Evolutionary conservation across 169 alveolate genomes (phyloP), one percentile per base, ranked within the genome.

Genomic region (Babesia microti): DNA sequence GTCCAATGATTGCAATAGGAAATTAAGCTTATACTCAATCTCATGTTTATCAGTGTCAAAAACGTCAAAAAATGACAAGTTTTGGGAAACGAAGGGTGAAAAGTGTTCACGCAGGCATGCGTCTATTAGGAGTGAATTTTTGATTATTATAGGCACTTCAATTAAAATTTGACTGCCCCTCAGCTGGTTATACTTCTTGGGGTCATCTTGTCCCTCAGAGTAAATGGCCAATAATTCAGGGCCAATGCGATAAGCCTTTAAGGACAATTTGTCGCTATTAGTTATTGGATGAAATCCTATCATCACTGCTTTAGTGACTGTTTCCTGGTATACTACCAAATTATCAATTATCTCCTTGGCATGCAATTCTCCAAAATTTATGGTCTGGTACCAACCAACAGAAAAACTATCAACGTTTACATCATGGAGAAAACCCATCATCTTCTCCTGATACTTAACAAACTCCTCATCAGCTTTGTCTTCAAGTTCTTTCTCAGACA

Each of bases 371-470:
- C 84, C 88, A 26, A 76, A 63, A 32, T 71, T 67, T n/a, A 74
- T 51, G 6, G 89, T 59, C 55, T 81, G 91, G 57, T 81, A 81
- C 89, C 89, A 81, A 2, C 89, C 89, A 14, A 81, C 76, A n/a
- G 85, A 79, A 48, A 80, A 81, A 56, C 89, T 81, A 50, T 81
- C 89, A 32, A 80, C 83, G 28, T 70, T 72, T 15, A 81, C 68
- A 53, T 81, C 91, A 34, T 81, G 89, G 61, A 81, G 69, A 24
- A 81, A 63, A 33, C 81, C 89, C 5, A 78, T 58, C 89, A 81
- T 81, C 36, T 73, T 58, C 46, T 69, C 81, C 43, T 81, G 89
- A 39, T 81, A 81, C 55, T 72, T 75, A 15, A 75, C 89, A 19
- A 75, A 59, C 57, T 81, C 89, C 17, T 81, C 89, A 41, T 67